Evolutionary conservation across 331 rosid genomes (phyloP).

Genomic region (Dryas integrifolia): DNA sequence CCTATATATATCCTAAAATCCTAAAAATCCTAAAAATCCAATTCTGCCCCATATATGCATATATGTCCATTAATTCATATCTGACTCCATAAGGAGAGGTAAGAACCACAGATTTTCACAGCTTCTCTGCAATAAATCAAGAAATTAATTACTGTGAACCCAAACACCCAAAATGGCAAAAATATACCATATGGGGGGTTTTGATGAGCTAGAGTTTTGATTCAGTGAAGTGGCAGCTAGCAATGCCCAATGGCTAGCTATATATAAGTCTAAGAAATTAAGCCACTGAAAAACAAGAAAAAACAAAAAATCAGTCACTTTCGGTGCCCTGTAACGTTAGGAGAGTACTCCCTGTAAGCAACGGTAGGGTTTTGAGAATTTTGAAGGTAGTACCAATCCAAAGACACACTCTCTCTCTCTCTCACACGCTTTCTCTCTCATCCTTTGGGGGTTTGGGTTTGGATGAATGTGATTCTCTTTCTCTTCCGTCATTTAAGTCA

Average conservation of each 20-base stretch:
- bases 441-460: no score
- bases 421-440: conserved; percentile 1
- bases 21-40: no score
- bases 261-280: not conserved
- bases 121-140: no score
- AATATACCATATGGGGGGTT: no score
- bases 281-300: not conserved
- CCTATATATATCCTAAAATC: no score
- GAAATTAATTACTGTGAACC: not conserved
- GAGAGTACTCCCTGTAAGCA: not conserved
- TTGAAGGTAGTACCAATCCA: conserved; percentile 31
- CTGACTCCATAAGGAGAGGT: no score
- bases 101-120: no score
- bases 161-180: not conserved
- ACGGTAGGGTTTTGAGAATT: conserved; percentile 28
- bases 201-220: not conserved
- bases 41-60: no score
- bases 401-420: not conserved
- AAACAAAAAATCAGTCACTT: not conserved
- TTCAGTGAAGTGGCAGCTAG: conserved; percentile 10
- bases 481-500: no score
- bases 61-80: no score
- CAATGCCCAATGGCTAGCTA: not conserved
- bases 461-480: no score
- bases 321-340: conserved; percentile 5